A percentile compares a stretch with the other conserved stretches of the same genome.
These are phyloP conservation scores for Ormosia semicastrata DNA, from an alignment of 306 rosid species.

Conservation along the genomic window DNA sequence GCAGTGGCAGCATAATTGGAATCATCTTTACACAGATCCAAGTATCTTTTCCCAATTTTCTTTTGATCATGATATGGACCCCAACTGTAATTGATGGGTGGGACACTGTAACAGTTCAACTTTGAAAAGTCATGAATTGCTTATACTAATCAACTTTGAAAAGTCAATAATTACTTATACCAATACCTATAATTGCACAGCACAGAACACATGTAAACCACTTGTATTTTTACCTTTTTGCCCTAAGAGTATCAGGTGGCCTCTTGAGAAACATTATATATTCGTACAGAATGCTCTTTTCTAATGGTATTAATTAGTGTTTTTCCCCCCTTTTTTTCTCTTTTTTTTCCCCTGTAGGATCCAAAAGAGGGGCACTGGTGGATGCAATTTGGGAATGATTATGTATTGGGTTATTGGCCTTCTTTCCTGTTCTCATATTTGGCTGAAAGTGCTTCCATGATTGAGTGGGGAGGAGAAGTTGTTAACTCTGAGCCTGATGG, in stretches of 20 bases:
- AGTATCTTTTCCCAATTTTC: slow-evolving; percentile 41
- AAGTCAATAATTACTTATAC: slow-evolving; percentile 16
- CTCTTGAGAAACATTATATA: neutral
- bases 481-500: slow-evolving; percentile 84
- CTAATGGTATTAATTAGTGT: neutral
- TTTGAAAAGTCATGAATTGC: slow-evolving; percentile 4
- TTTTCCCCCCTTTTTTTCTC: neutral
- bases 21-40: slow-evolving; percentile 34
- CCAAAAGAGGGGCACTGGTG: slow-evolving; percentile 99
- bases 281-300: neutral
- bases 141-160: neutral
- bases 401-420: slow-evolving; percentile 95
- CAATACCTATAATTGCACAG: neutral
- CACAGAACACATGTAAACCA: neutral
- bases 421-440: slow-evolving; percentile 89
- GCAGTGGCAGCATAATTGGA: slow-evolving; percentile 11
- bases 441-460: slow-evolving; percentile 95
- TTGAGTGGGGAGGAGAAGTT: slow-evolving; percentile 99
- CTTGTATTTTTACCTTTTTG: neutral
- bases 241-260: neutral
- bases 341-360: slow-evolving; percentile 49
- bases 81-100: neutral
- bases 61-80: slow-evolving; percentile 29
- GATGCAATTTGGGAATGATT: slow-evolving; percentile 94
- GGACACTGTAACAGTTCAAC: neutral